Evolutionary conservation across 805 yeast species (phyloP), one percentile per base, ranked within the genome.

Genomic region (Yarrowia yakushimensis): DNA sequence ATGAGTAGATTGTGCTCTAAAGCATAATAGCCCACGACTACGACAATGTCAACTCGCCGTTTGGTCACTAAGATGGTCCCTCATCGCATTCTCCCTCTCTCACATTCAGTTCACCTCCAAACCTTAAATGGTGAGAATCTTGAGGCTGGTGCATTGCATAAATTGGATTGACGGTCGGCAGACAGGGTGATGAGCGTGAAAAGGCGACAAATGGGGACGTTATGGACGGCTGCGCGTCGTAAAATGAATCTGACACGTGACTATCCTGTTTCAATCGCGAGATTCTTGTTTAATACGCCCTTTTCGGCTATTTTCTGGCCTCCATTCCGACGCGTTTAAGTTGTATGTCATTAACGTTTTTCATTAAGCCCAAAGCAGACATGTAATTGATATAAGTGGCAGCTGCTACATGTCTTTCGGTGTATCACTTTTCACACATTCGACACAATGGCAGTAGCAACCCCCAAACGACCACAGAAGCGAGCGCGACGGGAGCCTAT

Each of bases 91-190:
- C 30, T 31, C 13, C 17, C 6, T 31, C 13, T 6, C 36, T 13
- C 36, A 25, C 27, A 25, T 25, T 25, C 27, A n/a, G 23, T 39
- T 8, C 41, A 36, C 41, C 50, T 17, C 52, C 36, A 4, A 45
- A 28, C 36, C 27, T 17, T 18, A 30, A 18, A 18, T 45, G 23
- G 52, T 45, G 52, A 45, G 36, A 48, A 31, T 30, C 18, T 30
- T 22, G 55, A 48, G 55, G 55, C 55, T 48, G 55, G 55, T 48
- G 55, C 55, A 48, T 48, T 48, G 55, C 55, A 48, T 48, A 31
- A 48, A 48, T 48, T 48, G 55, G 55, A 45, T 43, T 43, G 33
- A n/a, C 50, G 17, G 50, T 27, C 27, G 50, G 48, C 15, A 34
- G 7, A 2, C 17, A 4, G 7, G 20, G 17, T 33, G 22, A 6